Conservation (phyloP, 2,329 filamentous ascomycete species). For the Paecilomyces dactylethromorphus region DNA sequence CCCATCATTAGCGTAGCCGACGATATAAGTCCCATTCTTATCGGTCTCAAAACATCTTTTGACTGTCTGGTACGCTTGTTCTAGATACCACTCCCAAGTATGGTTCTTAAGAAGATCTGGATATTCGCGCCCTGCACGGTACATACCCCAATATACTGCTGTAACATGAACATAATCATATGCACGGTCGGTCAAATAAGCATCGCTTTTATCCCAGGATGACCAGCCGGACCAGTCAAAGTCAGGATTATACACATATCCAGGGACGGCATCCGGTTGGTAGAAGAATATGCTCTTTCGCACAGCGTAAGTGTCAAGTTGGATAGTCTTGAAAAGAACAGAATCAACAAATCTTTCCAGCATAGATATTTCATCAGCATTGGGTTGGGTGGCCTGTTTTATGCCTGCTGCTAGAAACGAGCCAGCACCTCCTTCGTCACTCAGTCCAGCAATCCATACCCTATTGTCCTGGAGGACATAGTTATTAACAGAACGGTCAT, state of each 20-base stretch:
- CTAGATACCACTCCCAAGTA: slow-evolving; percentile 50
- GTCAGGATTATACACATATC: slow-evolving; percentile 38
- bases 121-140: slow-evolving; percentile 47
- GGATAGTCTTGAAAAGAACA: slow-evolving; percentile 46
- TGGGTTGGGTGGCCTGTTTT: slow-evolving; percentile 49
- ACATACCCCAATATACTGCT: slow-evolving; percentile 53
- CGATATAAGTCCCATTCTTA: slow-evolving; percentile 17
- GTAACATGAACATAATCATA: slow-evolving; percentile 56
- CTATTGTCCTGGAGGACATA: slow-evolving; percentile 42
- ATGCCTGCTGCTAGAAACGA: slow-evolving; percentile 50
- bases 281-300: slow-evolving; percentile 54
- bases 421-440: slow-evolving; percentile 54
- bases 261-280: slow-evolving; percentile 37
- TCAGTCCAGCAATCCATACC: slow-evolving; percentile 55
- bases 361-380: slow-evolving; percentile 43
- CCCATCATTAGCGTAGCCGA: slow-evolving; percentile 36
- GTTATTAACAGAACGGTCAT: slow-evolving; percentile 36
- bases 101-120: slow-evolving; percentile 37
- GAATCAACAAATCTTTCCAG: slow-evolving; percentile 50
- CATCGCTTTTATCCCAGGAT: slow-evolving; percentile 44
- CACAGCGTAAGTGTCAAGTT: slow-evolving; percentile 43
- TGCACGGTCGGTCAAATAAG: slow-evolving; percentile 45
- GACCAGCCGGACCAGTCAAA: slow-evolving; percentile 47
- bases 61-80: slow-evolving; percentile 48
- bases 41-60: slow-evolving; percentile 33